These are phyloP conservation scores for Tolypocladium ophioglossoides DNA, from an alignment of 2,329 filamentous ascomycete genomes.

Conservation along the genomic window DNA sequence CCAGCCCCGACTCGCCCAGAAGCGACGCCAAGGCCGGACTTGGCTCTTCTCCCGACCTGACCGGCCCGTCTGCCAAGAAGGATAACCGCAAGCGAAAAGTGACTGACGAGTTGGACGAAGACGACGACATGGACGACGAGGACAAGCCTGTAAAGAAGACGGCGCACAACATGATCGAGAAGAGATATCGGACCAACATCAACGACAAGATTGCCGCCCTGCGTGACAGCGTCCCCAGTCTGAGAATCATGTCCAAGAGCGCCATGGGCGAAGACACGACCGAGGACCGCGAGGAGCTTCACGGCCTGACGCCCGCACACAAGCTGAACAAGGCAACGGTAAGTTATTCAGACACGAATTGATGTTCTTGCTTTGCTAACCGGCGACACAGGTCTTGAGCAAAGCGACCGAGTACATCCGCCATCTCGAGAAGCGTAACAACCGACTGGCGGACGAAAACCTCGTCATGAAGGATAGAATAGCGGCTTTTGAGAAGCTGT, in stretches of 20 bases:
- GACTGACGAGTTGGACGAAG: constrained; percentile 40
- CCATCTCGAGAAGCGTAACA: constrained; percentile 86
- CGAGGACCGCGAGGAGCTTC: constrained; percentile 63
- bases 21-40: constrained; percentile 35
- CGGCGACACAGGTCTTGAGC: constrained; percentile 53
- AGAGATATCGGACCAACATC: constrained; percentile 88
- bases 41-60: constrained; percentile 50
- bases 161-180: constrained; percentile 97
- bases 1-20: constrained; percentile 45
- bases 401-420: constrained; percentile 96
- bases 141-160: constrained; percentile 68
- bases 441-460: constrained; percentile 73
- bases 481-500: constrained; percentile 66
- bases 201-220: constrained; percentile 95
- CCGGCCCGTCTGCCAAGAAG: constrained; percentile 30
- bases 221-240: constrained; percentile 81
- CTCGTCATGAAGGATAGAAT: constrained; percentile 66
- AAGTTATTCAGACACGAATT: constrained; percentile 6
- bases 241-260: constrained; percentile 73
- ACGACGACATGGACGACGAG: constrained; percentile 47
- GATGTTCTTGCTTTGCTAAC: background rate
- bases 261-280: constrained; percentile 56
- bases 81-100: constrained; percentile 58
- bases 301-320: constrained; percentile 74
- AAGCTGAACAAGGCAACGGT: constrained; percentile 97